Percentiles rank a stretch among this genome's conserved stretches.
Conservation (phyloP, 164 flowering plant species). For the Warburgia ugandensis region DNA sequence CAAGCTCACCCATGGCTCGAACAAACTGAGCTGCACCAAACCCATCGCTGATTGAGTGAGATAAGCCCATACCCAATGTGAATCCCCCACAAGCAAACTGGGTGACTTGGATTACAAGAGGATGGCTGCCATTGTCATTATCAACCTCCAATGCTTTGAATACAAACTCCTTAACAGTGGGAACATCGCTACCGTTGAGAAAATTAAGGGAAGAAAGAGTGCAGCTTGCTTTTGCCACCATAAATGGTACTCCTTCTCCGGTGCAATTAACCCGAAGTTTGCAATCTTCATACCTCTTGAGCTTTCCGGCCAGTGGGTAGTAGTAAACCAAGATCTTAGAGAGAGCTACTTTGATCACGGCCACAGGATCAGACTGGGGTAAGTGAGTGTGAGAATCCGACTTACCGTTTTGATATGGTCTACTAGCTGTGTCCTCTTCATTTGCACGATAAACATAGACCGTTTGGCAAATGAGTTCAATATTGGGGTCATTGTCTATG, state of each 20-base stretch:
- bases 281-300: slow-evolving; percentile 14
- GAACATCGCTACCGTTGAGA: slow-evolving; percentile 15
- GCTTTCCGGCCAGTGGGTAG: slow-evolving; percentile 31
- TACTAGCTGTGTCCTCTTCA: neutral
- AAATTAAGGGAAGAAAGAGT: slow-evolving; percentile 20
- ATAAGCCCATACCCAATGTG: slow-evolving; percentile 25
- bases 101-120: slow-evolving; percentile 26
- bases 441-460: slow-evolving; percentile 18
- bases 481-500: slow-evolving; percentile 15
- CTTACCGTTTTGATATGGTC: neutral
- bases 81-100: slow-evolving; percentile 29
- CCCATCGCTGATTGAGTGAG: slow-evolving; percentile 30
- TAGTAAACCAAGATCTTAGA: slow-evolving; percentile 23
- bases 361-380: slow-evolving; percentile 14
- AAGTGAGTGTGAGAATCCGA: neutral
- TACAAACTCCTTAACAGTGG: slow-evolving; percentile 9
- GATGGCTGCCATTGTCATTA: slow-evolving; percentile 7
- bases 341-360: slow-evolving; percentile 20
- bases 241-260: slow-evolving; percentile 25
- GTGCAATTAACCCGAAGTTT: slow-evolving; percentile 16
- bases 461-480: slow-evolving; percentile 17
- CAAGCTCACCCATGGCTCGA: slow-evolving; percentile 19
- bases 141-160: slow-evolving; percentile 12
- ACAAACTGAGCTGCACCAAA: slow-evolving; percentile 28
- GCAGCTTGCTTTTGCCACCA: slow-evolving; percentile 19